Evolutionary conservation across 2,329 filamentous ascomycete genomes (phyloP), one percentile per base, ranked within the genome.

Genomic region (Aaosphaeria pasadenensis): DNA sequence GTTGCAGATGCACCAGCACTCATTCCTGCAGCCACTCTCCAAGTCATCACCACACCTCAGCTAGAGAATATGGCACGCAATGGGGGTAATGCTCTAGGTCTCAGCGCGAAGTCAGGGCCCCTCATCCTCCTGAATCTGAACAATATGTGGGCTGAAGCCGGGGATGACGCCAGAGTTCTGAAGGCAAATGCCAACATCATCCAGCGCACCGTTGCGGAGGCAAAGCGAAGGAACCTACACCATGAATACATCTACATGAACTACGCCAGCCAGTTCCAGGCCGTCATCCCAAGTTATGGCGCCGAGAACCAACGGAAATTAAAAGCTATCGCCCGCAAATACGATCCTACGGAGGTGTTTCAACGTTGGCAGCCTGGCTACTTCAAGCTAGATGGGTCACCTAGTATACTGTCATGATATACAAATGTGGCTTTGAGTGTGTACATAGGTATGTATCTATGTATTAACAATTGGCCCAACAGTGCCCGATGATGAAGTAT

Each of bases 171-270:
- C 1, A 43, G 50, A 1, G 51, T 69, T 11, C 44, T 65, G 11
- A 33, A 50, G 6, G 57, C 57, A 11, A 47, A 53, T 13, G 47
- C 49, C 5, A 51, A 45, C 3, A 47, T 67, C 40, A 54, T 61
- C 31, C 48, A 48, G 30, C 51, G 44, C 28, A 52, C 56, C 17
- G 55, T 55, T 30, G 57, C 48, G 30, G 51, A 61, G 51, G 60
- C 55, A n/a, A 48, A 56, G 43, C 45, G 30, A 28, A 51, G 53
- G 32, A 51, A 51, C 3, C 30, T 62, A 30, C 41, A 47, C 6
- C 50, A 51, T 7, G 52, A 55, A 13, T 77, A 65, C 47, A 52
- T 75, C 28, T 78, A 77, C 53, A 72, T 77, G 69, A 78, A 77
- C 55, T 77, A 78, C 49, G 75, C 75, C 5, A 66, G 65, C 45